Base-by-base conservation (phyloP, 495 filamentous ascomycete species). In the Penicillium flavigenum region DNA sequence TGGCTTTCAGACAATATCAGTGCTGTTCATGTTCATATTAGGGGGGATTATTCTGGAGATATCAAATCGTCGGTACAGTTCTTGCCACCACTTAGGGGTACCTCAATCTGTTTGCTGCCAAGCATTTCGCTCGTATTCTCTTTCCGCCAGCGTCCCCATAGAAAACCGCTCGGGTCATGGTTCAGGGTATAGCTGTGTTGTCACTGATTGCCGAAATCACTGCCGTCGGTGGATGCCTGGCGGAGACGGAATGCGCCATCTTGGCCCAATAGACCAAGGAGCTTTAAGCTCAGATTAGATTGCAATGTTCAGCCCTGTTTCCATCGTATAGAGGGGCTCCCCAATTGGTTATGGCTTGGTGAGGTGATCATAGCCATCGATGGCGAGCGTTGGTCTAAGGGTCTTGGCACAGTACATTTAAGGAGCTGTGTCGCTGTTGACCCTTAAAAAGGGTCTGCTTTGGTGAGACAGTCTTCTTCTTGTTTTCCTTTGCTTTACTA, bases 331-430 rank as follows among this genome's bases (percentile, higher is more conserved):
- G 45, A 44, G 26, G 41, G 3, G 19, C 45, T 56, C 52, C 57
- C 53, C 20, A 54, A 63, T 57, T 12, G 34, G 57, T 57, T 29
- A 20, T 53, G 43, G 53, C 29, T 43, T 49, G 52, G 70, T 75
- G 72, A 76, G 66, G 73, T 76, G 73, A 74, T 76, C 54, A 60
- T 54, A 57, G 43, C 49, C 57, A 20, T 52, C 65, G 61, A 76
- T 76, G 62, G 73, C 73, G 73, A 72, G 58, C 62, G 53, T 47
- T 12, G 36, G 41, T 47, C 63, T 60, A 63, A 45, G 39, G 48
- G 57, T 63, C 73, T 76, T 76, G 71, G 73, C 73, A 59, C 26
- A 5, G 14, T 12, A 46, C 66, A 62, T 69, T 64, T 69, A 69
- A 58, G 53, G 52, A 50, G 45, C 55, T 44, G 29, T 48, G 36